These are phyloP conservation scores for Epichloe uncinata DNA, from an alignment of 2,329 filamentous ascomycete genomes.

Conservation along the genomic window DNA sequence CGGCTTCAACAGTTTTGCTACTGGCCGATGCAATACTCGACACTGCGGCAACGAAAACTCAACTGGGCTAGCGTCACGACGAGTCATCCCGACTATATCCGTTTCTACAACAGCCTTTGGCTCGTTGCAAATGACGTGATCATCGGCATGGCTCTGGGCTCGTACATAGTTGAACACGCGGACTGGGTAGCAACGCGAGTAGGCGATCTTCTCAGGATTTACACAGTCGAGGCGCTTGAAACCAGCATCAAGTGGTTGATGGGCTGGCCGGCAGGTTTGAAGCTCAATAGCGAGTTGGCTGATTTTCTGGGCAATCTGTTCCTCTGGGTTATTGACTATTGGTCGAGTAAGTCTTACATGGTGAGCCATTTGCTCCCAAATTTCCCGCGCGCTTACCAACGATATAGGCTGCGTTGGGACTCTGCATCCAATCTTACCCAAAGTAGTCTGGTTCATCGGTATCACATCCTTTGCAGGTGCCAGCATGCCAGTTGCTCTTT, in stretches of 20 bases:
- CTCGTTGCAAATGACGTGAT: constrained; percentile 98
- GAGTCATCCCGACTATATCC: constrained; percentile 93
- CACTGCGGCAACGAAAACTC: constrained; percentile 72
- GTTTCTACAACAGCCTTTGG: constrained; percentile 98
- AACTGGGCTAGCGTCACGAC: constrained; percentile 95
- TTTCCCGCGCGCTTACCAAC: constrained; percentile 10
- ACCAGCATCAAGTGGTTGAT: constrained; percentile 90
- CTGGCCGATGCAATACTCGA: constrained; percentile 94
- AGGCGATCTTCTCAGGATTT: constrained; percentile 59
- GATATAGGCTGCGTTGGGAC: constrained; percentile 57
- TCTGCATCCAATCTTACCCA: constrained; percentile 67
- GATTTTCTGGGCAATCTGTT: constrained; percentile 92
- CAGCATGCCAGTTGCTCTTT: constrained; percentile 91
- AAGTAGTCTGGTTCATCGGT: constrained; percentile 82
- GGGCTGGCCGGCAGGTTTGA: constrained; percentile 88
- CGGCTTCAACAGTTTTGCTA: constrained; percentile 96
- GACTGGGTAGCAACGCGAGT: constrained; percentile 71
- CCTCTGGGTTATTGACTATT: constrained; percentile 97
- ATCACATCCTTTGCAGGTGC: constrained; percentile 92
- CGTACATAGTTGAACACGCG: constrained; percentile 93
- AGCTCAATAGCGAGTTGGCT: constrained; percentile 87
- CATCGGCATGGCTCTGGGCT: constrained; percentile 90
- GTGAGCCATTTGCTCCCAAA: constrained; percentile 6
- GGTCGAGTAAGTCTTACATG: constrained; percentile 52
- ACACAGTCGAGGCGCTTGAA: constrained; percentile 79